phyloP scores from a whole-genome alignment of 495 filamentous ascomycete genomes.

The Thermochaetoides thermophila region DNA sequence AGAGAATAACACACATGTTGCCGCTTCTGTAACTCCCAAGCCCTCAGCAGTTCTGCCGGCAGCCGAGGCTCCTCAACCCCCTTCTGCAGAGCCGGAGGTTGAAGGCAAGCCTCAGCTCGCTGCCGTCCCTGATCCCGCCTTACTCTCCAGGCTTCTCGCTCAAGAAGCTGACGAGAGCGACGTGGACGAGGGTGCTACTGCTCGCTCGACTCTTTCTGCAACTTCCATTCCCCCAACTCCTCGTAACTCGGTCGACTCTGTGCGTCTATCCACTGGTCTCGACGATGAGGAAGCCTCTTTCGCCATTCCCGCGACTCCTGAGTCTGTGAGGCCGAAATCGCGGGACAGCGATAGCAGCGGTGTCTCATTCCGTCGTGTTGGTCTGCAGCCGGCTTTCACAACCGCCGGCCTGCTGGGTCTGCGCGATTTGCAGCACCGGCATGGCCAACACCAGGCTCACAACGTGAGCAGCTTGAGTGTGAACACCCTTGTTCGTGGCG shows the following conservation, averaged over 20 bases:
- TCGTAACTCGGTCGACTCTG: slow-evolving; percentile 15
- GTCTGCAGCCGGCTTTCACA: too few species aligned
- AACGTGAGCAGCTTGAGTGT: too few species aligned
- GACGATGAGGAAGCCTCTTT: not conserved
- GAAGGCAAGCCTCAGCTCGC: not conserved
- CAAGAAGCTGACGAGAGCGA: too few species aligned
- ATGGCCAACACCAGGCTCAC: too few species aligned
- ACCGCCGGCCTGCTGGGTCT: too few species aligned
- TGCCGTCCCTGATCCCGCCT: slow-evolving; percentile 2
- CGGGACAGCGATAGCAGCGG: too few species aligned
- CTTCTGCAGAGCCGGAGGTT: not conserved
- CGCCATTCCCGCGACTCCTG: not conserved
- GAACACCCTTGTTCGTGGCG: too few species aligned
- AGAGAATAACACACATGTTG: not conserved
- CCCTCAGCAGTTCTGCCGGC: not conserved
- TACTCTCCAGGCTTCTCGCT: not conserved
- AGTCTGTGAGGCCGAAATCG: not conserved
- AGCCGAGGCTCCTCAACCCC: not conserved
- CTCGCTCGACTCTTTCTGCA: not conserved
- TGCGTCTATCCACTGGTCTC: too few species aligned
- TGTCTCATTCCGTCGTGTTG: too few species aligned
- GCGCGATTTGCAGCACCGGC: too few species aligned
- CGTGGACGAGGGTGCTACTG: too few species aligned
- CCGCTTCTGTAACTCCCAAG: too few species aligned
- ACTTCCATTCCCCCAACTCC: not conserved